Base-by-base conservation (phyloP, 2,329 filamentous ascomycete genomes). In the Fusarium camptoceras region DNA sequence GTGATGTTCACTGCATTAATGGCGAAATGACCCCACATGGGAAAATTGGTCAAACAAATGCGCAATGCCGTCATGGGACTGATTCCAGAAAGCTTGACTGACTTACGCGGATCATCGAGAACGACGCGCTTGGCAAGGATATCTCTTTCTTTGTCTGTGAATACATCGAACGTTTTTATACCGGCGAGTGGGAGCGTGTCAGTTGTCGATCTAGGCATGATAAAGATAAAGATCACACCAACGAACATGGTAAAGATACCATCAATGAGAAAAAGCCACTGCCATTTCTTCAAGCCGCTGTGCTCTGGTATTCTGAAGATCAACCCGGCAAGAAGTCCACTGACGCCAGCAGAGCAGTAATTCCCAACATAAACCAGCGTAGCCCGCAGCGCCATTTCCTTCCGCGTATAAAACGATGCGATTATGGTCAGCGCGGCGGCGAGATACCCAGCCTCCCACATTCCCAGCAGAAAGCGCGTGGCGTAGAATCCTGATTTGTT, bases 361-460 rank as follows among this genome's bases (percentile, higher is more conserved):
- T 63, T 63, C 1, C 60, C 60, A 12, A 63, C 58, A n/a, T 63
- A 63, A 3, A 63, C 58, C 2, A 63, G 3, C 5, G 60, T 63
- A 0, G 47, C 60, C 1, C 58, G 8, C 10, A 63, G 12, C 2
- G 47, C 60, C 60, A 63, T 63, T 9, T 63, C 60, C 0, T 5
- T 63, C 1, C 60, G 20, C 0, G 58, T 63, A 0, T 63, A 63
- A 27, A 63, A 63, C 0, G 60, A 63, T 1, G 58, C 42, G 3
- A 63, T 34, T 0, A 63, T 63, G 0, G 60, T 63, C 2, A 63
- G 24, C 0, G 60, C 31, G 5, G 58, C 59, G 5, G 59, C 59
- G 1, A 63, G 4, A 0, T 63, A 63, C n/a, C 60, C 58, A 15
- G 57, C 60, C 3, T 63, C 57, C 58, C 58, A 63, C 48, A 63